These are phyloP conservation scores for Penicillium herquei DNA, from an alignment of 495 filamentous ascomycete genomes.

Conservation along the genomic window DNA sequence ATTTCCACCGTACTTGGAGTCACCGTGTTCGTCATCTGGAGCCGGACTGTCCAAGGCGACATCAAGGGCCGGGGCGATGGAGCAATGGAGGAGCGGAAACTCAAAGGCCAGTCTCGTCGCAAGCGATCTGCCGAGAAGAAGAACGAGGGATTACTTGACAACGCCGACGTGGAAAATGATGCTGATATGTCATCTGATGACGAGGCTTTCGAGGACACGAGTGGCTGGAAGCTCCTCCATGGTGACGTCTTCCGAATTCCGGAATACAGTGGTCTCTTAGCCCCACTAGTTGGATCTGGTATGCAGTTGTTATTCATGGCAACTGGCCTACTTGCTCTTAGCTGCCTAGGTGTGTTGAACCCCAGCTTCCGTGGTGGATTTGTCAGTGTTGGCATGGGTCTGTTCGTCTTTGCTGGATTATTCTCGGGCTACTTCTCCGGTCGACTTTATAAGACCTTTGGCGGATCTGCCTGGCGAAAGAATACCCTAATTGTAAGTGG, in stretches of 20 bases:
- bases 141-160: slow-evolving; percentile 59
- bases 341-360: slow-evolving; percentile 80
- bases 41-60: slow-evolving; percentile 77
- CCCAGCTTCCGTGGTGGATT: slow-evolving; percentile 92
- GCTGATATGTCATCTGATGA: slow-evolving; percentile 70
- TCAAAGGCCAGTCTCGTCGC: slow-evolving; percentile 48
- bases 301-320: slow-evolving; percentile 90
- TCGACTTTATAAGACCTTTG: slow-evolving; percentile 83
- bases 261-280: slow-evolving; percentile 70
- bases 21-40: slow-evolving; percentile 82
- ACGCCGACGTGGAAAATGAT: slow-evolving; percentile 56
- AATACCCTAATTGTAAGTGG: slow-evolving; percentile 67
- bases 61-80: slow-evolving; percentile 70
- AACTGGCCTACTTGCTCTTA: slow-evolving; percentile 72
- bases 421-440: slow-evolving; percentile 94
- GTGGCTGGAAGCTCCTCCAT: slow-evolving; percentile 94
- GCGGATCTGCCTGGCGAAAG: slow-evolving; percentile 72
- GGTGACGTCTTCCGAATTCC: slow-evolving; percentile 90
- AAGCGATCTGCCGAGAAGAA: slow-evolving; percentile 55
- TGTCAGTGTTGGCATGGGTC: slow-evolving; percentile 78
- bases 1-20: slow-evolving; percentile 81
- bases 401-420: slow-evolving; percentile 84
- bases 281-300: slow-evolving; percentile 83
- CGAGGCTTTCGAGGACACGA: slow-evolving; percentile 76
- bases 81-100: slow-evolving; percentile 65